Evolutionary conservation across 2,329 filamentous ascomycete genomes (phyloP).

Genomic region (Aspergillus glaucus): DNA sequence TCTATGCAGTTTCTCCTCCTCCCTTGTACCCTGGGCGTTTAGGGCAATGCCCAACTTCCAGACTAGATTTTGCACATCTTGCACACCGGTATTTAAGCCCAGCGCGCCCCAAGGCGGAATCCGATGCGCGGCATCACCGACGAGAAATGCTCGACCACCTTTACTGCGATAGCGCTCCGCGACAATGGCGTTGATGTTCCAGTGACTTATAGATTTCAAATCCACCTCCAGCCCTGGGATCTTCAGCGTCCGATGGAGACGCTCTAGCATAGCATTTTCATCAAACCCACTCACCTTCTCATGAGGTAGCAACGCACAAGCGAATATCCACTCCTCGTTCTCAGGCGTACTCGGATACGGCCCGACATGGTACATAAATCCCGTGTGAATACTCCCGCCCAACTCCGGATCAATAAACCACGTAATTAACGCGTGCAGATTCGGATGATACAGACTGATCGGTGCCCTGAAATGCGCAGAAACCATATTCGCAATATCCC

Average conservation of each 20-base stretch:
- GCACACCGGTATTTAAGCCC: conserved; percentile 33
- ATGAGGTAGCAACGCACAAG: conserved; percentile 15
- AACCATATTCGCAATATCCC: conserved; percentile 29
- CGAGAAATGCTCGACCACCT: conserved; percentile 25
- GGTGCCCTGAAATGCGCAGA: conserved; percentile 26
- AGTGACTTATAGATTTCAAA: conserved; percentile 26
- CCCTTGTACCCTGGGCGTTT: conserved; percentile 4
- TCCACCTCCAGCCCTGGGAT: conserved; percentile 25
- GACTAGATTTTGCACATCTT: conserved; percentile 32
- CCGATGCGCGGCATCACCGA: conserved; percentile 33
- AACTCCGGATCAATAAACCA: conserved; percentile 31
- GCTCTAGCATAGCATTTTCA: conserved; percentile 16
- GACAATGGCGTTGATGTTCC: conserved; percentile 24
- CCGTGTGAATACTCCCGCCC: conserved; percentile 27
- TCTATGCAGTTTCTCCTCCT: conserved; percentile 13
- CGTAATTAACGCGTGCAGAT: conserved; percentile 26
- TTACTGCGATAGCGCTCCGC: conserved; percentile 20
- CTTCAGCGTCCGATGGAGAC: conserved; percentile 21
- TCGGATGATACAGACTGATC: conserved; percentile 19
- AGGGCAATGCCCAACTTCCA: conserved; percentile 32
- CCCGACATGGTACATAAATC: conserved; percentile 31
- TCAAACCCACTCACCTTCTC: conserved; percentile 18
- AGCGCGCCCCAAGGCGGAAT: conserved; percentile 32
- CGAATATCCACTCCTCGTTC: conserved; percentile 30
- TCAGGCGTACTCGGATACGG: conserved; percentile 22